These are phyloP conservation scores for Ceratobasidium sp. DNA, from an alignment of 1,284 basidiomycete species.

Conservation along the genomic window DNA sequence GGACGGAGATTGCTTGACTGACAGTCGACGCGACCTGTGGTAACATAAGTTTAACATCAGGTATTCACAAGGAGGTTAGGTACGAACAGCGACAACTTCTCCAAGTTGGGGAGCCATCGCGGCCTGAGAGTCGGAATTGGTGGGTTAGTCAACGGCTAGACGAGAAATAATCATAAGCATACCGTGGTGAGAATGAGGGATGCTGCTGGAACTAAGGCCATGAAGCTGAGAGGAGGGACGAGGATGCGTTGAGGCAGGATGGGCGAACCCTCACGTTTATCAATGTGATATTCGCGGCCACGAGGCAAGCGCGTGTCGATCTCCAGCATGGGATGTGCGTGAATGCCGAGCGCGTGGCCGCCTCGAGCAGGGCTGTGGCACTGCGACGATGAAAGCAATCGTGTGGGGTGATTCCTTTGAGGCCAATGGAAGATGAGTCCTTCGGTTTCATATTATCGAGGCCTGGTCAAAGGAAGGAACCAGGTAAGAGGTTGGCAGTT, in stretches of 20 bases:
- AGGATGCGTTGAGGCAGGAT: neutral
- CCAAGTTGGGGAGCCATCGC: neutral
- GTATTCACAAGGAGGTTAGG: neutral
- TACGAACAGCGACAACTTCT: neutral
- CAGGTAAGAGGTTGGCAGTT: too few relatives aligned
- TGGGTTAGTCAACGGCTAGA: neutral
- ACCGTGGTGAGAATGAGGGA: too few relatives aligned
- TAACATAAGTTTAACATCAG: neutral
- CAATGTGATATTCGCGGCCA: neutral
- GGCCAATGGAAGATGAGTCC: too few relatives aligned
- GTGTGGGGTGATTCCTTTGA: too few relatives aligned
- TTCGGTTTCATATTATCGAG: too few relatives aligned
- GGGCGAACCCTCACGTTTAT: neutral
- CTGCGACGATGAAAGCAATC: too few relatives aligned
- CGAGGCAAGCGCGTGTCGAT: neutral
- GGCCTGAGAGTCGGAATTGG: neutral
- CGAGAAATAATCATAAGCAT: neutral
- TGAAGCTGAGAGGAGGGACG: neutral
- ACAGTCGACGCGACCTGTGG: slow-evolving; percentile 5
- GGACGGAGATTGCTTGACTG: neutral
- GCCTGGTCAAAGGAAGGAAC: too few relatives aligned
- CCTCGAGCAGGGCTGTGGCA: neutral
- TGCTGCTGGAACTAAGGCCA: neutral
- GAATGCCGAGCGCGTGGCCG: neutral
- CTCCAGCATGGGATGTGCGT: neutral